These are phyloP conservation scores for Penicillium fuscoglaucum DNA, from an alignment of 2,329 filamentous ascomycete genomes.

Conservation along the genomic window DNA sequence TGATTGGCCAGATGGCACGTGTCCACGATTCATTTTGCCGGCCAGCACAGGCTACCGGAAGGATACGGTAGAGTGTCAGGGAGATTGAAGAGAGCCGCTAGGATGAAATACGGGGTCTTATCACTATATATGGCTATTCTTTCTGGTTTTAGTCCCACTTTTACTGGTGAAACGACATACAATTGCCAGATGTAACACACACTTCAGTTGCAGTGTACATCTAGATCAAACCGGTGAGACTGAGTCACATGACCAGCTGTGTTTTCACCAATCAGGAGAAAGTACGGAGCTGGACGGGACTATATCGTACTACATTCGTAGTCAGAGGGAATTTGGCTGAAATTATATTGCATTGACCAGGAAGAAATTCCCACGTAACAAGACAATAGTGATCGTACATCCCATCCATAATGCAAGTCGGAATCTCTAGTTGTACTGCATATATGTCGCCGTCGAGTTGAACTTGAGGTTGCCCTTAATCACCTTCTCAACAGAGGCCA, in stretches of 20 bases:
- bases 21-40: conserved; percentile 31
- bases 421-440: conserved; percentile 87
- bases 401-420: conserved; percentile 31
- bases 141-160: not conserved
- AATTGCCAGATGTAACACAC: not conserved
- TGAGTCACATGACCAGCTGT: not conserved
- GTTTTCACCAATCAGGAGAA: not conserved
- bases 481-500: conserved; percentile 97
- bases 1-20: conserved; percentile 39
- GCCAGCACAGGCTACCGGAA: conserved; percentile 24
- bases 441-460: conserved; percentile 96
- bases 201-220: too few species aligned
- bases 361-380: conserved; percentile 20
- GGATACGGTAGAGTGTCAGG: conserved; percentile 11
- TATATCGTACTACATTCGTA: not conserved
- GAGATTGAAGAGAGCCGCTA: not conserved
- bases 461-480: conserved; percentile 99
- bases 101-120: not conserved
- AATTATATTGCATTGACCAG: conserved; percentile 24
- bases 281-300: not conserved
- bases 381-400: conserved; percentile 38
- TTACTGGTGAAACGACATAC: not conserved
- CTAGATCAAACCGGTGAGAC: not conserved
- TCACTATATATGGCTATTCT: not conserved
- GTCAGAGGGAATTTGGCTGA: conserved; percentile 1